Conservation (phyloP, 257 asterid species). For the Forsythia suspensa region DNA sequence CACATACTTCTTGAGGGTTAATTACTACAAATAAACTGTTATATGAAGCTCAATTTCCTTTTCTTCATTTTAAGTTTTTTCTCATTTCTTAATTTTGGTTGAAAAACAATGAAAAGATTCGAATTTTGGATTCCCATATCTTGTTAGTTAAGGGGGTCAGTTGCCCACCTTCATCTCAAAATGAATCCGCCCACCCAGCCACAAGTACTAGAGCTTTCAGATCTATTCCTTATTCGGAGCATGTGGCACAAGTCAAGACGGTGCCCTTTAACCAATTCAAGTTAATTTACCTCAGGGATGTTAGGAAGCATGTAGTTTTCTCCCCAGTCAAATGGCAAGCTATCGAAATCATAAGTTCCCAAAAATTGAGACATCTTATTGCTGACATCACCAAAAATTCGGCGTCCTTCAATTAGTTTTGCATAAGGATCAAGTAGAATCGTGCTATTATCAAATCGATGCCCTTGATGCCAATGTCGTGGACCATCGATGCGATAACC, state of each 20-base stretch:
- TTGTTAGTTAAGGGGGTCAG: background rate
- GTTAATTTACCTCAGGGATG: slow-evolving; percentile 76
- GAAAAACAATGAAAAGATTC: background rate
- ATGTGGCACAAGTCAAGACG: slow-evolving; percentile 18
- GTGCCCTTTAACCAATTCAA: slow-evolving; percentile 20
- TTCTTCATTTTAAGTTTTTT: background rate
- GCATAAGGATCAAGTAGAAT: slow-evolving; percentile 89
- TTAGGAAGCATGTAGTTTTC: slow-evolving; percentile 77
- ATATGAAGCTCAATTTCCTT: slow-evolving; percentile 1
- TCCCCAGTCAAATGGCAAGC: slow-evolving; percentile 92
- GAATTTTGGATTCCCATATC: background rate
- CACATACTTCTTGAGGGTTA: background rate
- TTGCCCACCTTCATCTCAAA: slow-evolving; percentile 9
- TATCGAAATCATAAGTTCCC: slow-evolving; percentile 78
- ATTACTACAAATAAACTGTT: background rate
- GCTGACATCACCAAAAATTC: slow-evolving; percentile 76
- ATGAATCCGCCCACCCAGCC: background rate
- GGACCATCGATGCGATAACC: slow-evolving; percentile 89
- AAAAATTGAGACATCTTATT: slow-evolving; percentile 58
- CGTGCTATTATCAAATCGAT: slow-evolving; percentile 69
- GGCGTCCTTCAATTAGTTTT: slow-evolving; percentile 87
- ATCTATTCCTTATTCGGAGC: background rate
- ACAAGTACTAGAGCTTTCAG: background rate
- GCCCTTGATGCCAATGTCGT: slow-evolving; percentile 81
- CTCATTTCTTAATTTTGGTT: background rate